Conservation (phyloP, 768 basidiomycete genomes). For the Termitomyces sp. region DNA sequence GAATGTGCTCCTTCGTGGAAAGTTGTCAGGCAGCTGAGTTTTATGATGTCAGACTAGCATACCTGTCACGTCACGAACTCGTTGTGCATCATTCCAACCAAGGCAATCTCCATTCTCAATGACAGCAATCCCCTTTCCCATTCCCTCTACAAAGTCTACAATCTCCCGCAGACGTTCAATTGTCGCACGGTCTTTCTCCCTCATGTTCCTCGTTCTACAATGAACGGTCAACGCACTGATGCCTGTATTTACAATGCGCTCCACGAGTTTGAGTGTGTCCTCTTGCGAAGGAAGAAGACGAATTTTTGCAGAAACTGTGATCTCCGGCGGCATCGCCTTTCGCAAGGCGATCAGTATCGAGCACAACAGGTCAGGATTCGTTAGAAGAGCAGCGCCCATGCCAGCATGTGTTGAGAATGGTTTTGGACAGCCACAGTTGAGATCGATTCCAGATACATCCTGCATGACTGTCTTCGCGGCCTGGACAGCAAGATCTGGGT, state of each 20-base stretch:
- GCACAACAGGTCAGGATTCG: constrained; percentile 88
- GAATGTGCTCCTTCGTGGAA: constrained; percentile 64
- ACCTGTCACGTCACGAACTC: constrained; percentile 75
- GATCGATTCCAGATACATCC: constrained; percentile 91
- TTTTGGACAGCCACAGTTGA: constrained; percentile 98
- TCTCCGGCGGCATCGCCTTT: constrained; percentile 61
- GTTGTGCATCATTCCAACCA: constrained; percentile 71
- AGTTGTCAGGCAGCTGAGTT: neutral
- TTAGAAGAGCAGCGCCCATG: constrained; percentile 94
- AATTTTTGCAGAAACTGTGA: constrained; percentile 94
- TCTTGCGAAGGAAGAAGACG: constrained; percentile 81
- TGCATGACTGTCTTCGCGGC: constrained; percentile 83
- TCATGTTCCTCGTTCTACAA: constrained; percentile 91
- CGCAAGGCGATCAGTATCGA: constrained; percentile 81
- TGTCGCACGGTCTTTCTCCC: constrained; percentile 73
- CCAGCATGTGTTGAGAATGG: constrained; percentile 91
- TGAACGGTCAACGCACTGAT: constrained; percentile 90
- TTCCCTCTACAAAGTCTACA: constrained; percentile 72
- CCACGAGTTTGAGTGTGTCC: constrained; percentile 86
- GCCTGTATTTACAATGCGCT: constrained; percentile 82
- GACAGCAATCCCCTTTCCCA: constrained; percentile 79
- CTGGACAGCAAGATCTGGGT: constrained; percentile 87
- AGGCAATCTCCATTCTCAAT: constrained; percentile 92
- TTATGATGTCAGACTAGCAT: neutral
- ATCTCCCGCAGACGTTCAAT: constrained; percentile 79